Evolutionary conservation across 2,329 filamentous ascomycete genomes (phyloP), one percentile per base, ranked within the genome.

Genomic region (Camillea tinctor): DNA sequence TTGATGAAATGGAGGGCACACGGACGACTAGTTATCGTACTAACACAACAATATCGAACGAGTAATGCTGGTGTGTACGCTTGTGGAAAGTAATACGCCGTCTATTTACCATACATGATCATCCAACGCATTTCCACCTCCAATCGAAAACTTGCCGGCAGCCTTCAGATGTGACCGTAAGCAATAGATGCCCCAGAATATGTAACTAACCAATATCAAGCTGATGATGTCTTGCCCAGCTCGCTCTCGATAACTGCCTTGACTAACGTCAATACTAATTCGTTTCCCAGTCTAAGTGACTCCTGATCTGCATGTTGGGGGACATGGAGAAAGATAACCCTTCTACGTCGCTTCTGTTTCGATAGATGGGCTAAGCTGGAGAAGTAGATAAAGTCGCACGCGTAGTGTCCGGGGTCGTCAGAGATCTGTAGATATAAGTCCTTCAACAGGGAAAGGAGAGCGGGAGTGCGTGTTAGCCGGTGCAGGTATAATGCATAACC

Each of bases 361-460:
- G 76, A 78, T 40, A 86, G 75, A 60, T 86, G 77, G 20, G 88
- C 80, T 66, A 92, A 73, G 62, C 86, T 90, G 6, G 85, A 86
- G 74, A 87, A 92, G 73, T 89, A 91, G 66, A 90, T 92, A 70
- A 91, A 93, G 71, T 93, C 90, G 74, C 90, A 93, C 17, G 93
- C 79, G 72, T 89, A 93, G 20, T 82, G 83, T 2, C 90, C 90
- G 0, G 90, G 86, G 65, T 93, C 88, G 50, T 87, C 82, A 0
- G 88, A 92, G 48, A 90, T 77, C 30, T 85, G 81, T 7, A 87
- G 72, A 63, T 83, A 73, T 68, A 79, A 78, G 57, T 59, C 58
- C 5, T 57, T 61, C 56, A 62, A 52, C 24, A 30, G n/a, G 20
- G 40, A 9, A 17, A 48, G n/a, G 26, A 48, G 3, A 17, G 8